Conservation (phyloP, 2,329 filamentous ascomycete genomes). For the Lachnellula arida region DNA sequence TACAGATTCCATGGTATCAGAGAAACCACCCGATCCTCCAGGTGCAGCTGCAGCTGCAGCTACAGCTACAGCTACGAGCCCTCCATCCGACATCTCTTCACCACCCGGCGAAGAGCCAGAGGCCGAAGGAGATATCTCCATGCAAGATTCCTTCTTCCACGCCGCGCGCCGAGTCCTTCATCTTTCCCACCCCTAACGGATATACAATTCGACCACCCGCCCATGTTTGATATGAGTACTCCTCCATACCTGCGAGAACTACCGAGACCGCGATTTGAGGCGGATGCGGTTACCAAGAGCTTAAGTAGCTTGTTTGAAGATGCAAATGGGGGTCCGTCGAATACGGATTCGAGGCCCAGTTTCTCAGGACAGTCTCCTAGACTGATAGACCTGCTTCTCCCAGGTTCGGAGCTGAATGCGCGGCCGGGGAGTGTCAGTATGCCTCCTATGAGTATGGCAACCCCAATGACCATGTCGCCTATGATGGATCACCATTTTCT, state of each 20-base stretch:
- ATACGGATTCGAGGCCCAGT: slow-evolving; percentile 29
- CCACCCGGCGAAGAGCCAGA: slow-evolving; percentile 17
- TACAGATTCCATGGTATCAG: slow-evolving; percentile 21
- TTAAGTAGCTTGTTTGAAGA: slow-evolving; percentile 35
- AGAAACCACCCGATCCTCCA: slow-evolving; percentile 18
- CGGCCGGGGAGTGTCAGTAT: slow-evolving; percentile 24
- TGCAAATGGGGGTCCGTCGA: slow-evolving; percentile 28
- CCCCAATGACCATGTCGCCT: slow-evolving; percentile 17
- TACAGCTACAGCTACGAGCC: background rate
- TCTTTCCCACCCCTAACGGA: slow-evolving; percentile 17
- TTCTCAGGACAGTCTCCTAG: slow-evolving; percentile 44
- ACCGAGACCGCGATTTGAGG: slow-evolving; percentile 28
- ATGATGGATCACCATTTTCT: slow-evolving; percentile 22
- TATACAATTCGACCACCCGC: slow-evolving; percentile 23
- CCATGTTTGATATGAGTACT: slow-evolving; percentile 31
- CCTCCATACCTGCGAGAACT: slow-evolving; percentile 27
- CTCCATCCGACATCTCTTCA: slow-evolving; percentile 23
- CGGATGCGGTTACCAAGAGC: slow-evolving; percentile 34
- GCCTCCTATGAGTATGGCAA: slow-evolving; percentile 19
- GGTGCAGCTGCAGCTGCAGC: slow-evolving; percentile 7
- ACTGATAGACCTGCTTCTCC: slow-evolving; percentile 43
- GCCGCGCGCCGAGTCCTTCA: slow-evolving; percentile 24
- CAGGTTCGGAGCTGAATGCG: slow-evolving; percentile 43
- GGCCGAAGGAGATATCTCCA: slow-evolving; percentile 22
- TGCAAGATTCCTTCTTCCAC: slow-evolving; percentile 30